Percentiles rank a stretch among this genome's conserved stretches.
Evolutionary conservation across 108 stramenopile genomes (phyloP).

Genomic region (Pseudonitzschia multiseries): DNA sequence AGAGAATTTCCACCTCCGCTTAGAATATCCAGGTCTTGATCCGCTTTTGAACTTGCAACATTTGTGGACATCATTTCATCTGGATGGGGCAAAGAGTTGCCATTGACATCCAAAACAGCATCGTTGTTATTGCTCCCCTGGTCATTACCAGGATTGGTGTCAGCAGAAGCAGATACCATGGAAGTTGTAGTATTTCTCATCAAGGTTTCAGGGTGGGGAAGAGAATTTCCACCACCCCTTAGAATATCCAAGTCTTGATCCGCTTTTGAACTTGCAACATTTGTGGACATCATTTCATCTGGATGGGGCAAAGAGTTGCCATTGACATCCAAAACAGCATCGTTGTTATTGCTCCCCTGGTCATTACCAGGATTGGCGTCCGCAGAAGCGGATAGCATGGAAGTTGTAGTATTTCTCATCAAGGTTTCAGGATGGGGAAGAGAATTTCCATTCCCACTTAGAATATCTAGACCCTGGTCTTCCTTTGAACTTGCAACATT

Average conservation of each 20-base stretch:
- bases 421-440: slow-evolving; percentile 5
- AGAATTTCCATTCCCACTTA: background rate
- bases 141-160: background rate
- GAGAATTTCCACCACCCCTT: background rate
- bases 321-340: background rate
- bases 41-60: background rate
- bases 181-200: background rate
- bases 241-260: background rate
- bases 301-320: slow-evolving; percentile 13
- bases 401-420: background rate
- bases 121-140: background rate
- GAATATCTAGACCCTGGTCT: background rate
- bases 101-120: background rate
- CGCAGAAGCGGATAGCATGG: background rate
- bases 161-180: background rate
- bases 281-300: background rate
- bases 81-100: slow-evolving; percentile 13
- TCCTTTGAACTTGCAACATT: background rate
- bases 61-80: background rate
- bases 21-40: background rate
- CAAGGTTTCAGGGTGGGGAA: slow-evolving; percentile 3
- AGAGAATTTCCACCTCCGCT: background rate
- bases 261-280: background rate
- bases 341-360: background rate
- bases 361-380: background rate